Base-by-base conservation (phyloP, 306 rosid genomes). In the Inga oerstediana region DNA sequence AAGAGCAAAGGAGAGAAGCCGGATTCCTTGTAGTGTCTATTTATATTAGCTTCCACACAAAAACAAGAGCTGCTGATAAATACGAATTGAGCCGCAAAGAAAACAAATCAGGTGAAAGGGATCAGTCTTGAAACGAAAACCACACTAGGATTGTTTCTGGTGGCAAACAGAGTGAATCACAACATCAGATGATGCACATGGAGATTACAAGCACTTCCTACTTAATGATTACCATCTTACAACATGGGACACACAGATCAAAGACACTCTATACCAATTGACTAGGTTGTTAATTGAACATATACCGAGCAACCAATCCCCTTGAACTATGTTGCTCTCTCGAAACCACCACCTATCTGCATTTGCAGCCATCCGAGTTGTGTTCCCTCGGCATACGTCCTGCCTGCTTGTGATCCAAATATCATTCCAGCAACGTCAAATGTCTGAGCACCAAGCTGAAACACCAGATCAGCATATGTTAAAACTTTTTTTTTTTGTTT, bases 351-450 rank as follows among this genome's bases (percentile, higher is more conserved):
- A 79, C 93, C 90, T 35, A 92, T 76, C 88, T 96, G 98, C 98
- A 96, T 96, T 81, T 94, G 98, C 74, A 94, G 84, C 97, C 97
- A 94, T 80, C 92, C 97, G 4, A 93, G 83, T 15, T 90, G 97
- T 51, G 89, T 84, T 78, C 86, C 93, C 83, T 90, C 90, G 72
- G 78, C 82, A 88, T 88, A 94, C 14, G 89, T 94, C 84, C 93
- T 91, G 39, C 83, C 77, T 69, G 92, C 81, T 87, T 94, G 95
- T 51, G 90, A 79, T 44, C 94, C 97, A 81, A 92, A 92, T 85
- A 94, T 83, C 84, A 91, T 86, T 76, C 92, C 93, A 7, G 97
- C 85, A 75, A 88, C 87, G 75, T 94, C 98, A 77, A 87, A 89
- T 82, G 94, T 81, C 86, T 89, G 97, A 59, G 83, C 71, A 30